These are phyloP conservation scores for Verbascum thapsus DNA, from an alignment of 257 asterid genomes.

Conservation along the genomic window DNA sequence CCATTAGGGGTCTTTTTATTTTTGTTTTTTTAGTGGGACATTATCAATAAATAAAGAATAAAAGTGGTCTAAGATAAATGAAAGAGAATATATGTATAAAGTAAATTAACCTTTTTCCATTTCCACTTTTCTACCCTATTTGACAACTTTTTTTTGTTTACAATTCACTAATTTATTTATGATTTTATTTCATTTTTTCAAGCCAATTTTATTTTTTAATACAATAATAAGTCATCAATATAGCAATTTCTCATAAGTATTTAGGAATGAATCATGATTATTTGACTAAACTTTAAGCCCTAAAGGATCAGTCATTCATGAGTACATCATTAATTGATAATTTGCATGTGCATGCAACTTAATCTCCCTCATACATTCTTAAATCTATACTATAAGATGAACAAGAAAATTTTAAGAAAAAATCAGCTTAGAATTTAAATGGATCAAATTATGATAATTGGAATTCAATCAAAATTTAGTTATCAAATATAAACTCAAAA, in stretches of 20 bases:
- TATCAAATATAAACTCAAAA: no score
- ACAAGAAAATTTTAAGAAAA: not conserved
- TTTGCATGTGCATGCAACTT: constrained; percentile 30
- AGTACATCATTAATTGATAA: no score
- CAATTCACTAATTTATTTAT: no score
- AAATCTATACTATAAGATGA: not conserved
- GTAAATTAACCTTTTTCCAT: constrained; percentile 11
- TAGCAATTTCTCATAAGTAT: no score
- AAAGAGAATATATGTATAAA: not conserved
- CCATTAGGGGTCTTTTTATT: constrained; percentile 31
- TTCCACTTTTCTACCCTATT: not conserved
- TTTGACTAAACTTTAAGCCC: no score
- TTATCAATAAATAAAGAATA: constrained; percentile 27
- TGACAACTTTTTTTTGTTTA: not conserved
- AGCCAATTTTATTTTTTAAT: no score
- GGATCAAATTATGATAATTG: constrained; percentile 15
- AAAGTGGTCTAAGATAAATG: constrained; percentile 29
- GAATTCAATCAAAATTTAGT: not conserved
- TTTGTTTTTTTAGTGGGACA: constrained; percentile 45
- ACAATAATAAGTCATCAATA: no score
- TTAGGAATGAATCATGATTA: no score
- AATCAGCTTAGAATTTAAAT: no score
- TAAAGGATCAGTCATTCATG: no score
- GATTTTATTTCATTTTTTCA: no score
- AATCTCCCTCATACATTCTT: not conserved